Evolutionary conservation across 768 basidiomycete species (phyloP).

Genomic region (Dentipellis sp.): DNA sequence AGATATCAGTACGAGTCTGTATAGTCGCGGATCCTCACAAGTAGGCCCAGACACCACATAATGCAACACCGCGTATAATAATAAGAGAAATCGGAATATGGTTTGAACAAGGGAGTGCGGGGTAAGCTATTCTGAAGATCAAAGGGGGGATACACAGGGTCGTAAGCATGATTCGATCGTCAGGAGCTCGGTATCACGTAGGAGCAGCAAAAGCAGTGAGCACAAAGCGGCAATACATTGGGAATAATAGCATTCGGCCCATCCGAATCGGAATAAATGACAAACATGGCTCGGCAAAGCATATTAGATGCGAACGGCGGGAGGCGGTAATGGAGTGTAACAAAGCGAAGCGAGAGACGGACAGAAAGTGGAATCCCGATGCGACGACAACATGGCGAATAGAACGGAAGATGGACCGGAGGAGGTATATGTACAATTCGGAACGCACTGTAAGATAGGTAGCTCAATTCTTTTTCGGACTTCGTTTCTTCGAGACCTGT

Average conservation of each 20-base stretch:
- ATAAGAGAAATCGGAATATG: not conserved
- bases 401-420: not conserved
- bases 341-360: not conserved
- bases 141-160: not conserved
- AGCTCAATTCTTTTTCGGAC: slow-evolving; percentile 1
- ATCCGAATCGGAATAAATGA: too few relatives aligned
- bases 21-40: too few relatives aligned
- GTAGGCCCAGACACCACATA: not conserved
- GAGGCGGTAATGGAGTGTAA: too few relatives aligned
- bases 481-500: slow-evolving; percentile 16
- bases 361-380: not conserved
- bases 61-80: not conserved
- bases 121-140: too few relatives aligned
- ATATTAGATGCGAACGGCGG: too few relatives aligned
- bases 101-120: not conserved
- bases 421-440: not conserved
- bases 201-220: too few relatives aligned
- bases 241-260: too few relatives aligned
- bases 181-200: too few relatives aligned
- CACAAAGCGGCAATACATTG: too few relatives aligned
- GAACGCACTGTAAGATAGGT: not conserved
- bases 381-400: not conserved
- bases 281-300: too few relatives aligned
- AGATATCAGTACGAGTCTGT: not conserved
- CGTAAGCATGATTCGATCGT: not conserved